A percentile compares a stretch with the other conserved stretches of the same genome.
Evolutionary conservation across 163 green algal species (phyloP).

Genomic region (Scenedesmus sp.): DNA sequence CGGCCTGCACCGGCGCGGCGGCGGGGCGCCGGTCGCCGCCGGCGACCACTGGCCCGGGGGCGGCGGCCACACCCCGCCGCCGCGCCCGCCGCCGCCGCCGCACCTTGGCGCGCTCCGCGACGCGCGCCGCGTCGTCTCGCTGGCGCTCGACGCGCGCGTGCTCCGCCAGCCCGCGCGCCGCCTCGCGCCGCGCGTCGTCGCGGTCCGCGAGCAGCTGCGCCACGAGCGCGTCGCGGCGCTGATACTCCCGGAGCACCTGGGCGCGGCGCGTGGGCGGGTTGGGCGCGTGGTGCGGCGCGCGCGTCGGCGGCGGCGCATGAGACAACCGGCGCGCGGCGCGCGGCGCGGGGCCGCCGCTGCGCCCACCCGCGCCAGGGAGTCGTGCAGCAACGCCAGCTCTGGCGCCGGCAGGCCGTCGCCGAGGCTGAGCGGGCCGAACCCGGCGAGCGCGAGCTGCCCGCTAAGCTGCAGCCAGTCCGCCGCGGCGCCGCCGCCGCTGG

Average conservation of each 20-base stretch:
- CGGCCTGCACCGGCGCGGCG: neutral
- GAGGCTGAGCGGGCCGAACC: constrained; percentile 13
- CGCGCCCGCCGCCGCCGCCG: neutral
- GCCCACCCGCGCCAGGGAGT: neutral
- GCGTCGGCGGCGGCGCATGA: neutral
- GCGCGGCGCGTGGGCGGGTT: neutral
- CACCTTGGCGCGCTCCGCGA: constrained; percentile 11
- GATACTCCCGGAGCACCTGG: constrained; percentile 39
- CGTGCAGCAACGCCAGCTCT: constrained; percentile 5
- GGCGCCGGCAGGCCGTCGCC: constrained; percentile 6
- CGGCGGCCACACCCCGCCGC: neutral
- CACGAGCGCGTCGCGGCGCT: constrained; percentile 19
- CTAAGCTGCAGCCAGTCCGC: constrained; percentile 29
- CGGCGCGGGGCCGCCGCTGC: neutral
- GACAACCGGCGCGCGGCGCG: neutral
- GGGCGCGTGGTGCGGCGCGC: neutral
- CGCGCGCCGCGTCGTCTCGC: constrained; percentile 7
- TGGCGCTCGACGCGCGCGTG: neutral
- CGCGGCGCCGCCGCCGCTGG: neutral
- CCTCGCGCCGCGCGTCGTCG: neutral
- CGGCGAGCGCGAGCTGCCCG: constrained; percentile 16
- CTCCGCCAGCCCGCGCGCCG: neutral
- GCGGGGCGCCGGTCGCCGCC: neutral
- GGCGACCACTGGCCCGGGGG: neutral
- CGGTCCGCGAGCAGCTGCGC: constrained; percentile 34